phyloP scores from a whole-genome alignment of 2,329 filamentous ascomycete genomes.

The Pyrenochaeta sp. region DNA sequence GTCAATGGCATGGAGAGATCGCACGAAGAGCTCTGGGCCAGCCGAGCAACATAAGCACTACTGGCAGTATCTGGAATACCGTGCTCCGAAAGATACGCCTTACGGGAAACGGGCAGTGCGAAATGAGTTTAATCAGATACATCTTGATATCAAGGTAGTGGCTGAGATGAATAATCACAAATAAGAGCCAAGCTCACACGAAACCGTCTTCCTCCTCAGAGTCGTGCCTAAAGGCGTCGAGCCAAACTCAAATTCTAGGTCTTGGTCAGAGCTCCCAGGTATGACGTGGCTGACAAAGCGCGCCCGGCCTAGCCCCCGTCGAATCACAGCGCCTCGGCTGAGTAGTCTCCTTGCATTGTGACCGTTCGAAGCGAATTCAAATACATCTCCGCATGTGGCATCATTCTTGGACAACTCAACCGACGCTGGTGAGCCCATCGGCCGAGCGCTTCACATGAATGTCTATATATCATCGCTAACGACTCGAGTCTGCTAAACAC shows the following conservation, averaged over 20 bases:
- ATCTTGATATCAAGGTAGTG: neutral
- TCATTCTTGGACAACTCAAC: neutral
- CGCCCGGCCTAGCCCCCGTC: constrained; percentile 5
- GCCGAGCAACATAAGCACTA: neutral
- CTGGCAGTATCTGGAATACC: neutral
- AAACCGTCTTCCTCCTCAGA: neutral
- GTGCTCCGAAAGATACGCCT: too few relatives aligned
- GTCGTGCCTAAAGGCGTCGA: constrained; percentile 4
- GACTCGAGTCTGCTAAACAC: neutral
- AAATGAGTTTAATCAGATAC: too few relatives aligned
- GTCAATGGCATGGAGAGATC: constrained; percentile 1
- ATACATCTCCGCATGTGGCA: constrained; percentile 11
- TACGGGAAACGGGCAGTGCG: too few relatives aligned
- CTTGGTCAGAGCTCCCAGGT: constrained; percentile 4
- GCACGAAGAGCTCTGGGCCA: constrained; percentile 1
- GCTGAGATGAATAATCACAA: constrained; percentile 9
- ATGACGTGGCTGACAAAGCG: constrained; percentile 23
- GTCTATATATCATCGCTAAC: constrained; percentile 10
- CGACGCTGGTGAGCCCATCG: constrained; percentile 7
- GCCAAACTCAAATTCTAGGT: constrained; percentile 17
- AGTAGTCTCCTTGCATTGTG: constrained; percentile 9
- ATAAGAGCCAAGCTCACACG: neutral
- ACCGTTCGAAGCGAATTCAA: constrained; percentile 12
- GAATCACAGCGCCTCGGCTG: constrained; percentile 14
- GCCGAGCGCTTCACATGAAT: constrained; percentile 10